Percentiles rank a stretch among this genome's conserved stretches.
Conservation (phyloP, 2,329 filamentous ascomycete species). For the Talaromyces sp. region DNA sequence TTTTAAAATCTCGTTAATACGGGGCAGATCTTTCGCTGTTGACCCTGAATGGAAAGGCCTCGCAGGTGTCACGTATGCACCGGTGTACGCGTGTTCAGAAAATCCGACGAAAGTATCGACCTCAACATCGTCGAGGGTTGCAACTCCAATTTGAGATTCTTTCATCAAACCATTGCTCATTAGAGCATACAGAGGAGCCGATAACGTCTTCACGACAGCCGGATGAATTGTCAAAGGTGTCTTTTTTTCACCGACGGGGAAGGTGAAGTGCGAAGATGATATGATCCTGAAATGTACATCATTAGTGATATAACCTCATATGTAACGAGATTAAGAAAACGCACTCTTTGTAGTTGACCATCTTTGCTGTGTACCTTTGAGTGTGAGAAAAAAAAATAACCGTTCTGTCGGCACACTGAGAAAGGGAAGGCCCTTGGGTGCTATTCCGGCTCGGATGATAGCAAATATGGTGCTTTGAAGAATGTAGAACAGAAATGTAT, state of each 20-base stretch:
- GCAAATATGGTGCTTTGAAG: neutral
- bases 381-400: neutral
- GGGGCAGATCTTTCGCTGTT: too few species aligned
- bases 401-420: neutral
- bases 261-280: neutral
- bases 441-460: neutral
- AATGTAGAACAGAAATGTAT: neutral
- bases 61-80: neutral
- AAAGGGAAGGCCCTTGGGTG: neutral
- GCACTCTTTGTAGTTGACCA: neutral
- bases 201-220: neutral
- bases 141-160: neutral
- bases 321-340: too few species aligned
- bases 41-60: too few species aligned
- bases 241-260: neutral
- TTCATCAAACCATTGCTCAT: neutral
- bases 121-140: neutral
- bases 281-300: neutral
- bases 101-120: neutral
- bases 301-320: too few species aligned
- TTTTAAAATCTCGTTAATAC: too few species aligned
- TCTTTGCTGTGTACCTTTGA: neutral
- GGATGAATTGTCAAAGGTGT: neutral
- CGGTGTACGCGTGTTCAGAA: neutral
- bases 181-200: neutral